Base-by-base conservation (phyloP, 2,329 filamentous ascomycete species). In the Verruconis gallopava region DNA sequence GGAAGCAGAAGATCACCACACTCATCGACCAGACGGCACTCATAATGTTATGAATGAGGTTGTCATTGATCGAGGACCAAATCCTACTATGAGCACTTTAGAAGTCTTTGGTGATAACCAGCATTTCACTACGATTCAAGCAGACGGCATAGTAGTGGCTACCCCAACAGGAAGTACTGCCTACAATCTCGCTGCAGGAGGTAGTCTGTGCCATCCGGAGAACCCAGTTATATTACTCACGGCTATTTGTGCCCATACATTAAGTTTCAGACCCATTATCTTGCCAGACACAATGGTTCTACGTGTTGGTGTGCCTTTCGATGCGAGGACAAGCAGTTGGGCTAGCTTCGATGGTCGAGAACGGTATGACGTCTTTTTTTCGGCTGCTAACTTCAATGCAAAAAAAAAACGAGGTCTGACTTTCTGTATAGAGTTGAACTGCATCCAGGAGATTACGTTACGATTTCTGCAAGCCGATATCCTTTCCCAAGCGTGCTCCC, bases 281-380 rank as follows among this genome's bases (percentile, higher is more conserved):
- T 70, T 96, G 2, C 91, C 91, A 0, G 91, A 98, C 62, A 95
- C 89, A 0, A 93, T 96, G 47, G 89, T 96, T 1, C 68, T 98
- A 46, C 77, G 91, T 28, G 73, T 94, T 14, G 91, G 89, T 9
- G 88, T 96, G n/a, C 91, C 91, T 0, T 96, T 94, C 58, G 81
- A 93, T 59, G 85, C 88, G 5, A 72, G 91, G 38, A 86, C 85
- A 3, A 81, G 77, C 51, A 88, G 82, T 32, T 98, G 91, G 89
- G 91, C 88, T n/a, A 93, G 85, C 60, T 98, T 98, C 57, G 91
- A 98, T 60, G 91, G 91, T 2, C 75, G 86, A 47, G 85, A 95
- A 66, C 77, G 86, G 63, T 72, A 52, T 51, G 60, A n/a, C 20
- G 5, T 38, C 4, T 18, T 5, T n/a, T n/a, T 11, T 21, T 30